Evolutionary conservation across 352 stramenopile species (phyloP).

Genomic region (Thalassiosira hispida): DNA sequence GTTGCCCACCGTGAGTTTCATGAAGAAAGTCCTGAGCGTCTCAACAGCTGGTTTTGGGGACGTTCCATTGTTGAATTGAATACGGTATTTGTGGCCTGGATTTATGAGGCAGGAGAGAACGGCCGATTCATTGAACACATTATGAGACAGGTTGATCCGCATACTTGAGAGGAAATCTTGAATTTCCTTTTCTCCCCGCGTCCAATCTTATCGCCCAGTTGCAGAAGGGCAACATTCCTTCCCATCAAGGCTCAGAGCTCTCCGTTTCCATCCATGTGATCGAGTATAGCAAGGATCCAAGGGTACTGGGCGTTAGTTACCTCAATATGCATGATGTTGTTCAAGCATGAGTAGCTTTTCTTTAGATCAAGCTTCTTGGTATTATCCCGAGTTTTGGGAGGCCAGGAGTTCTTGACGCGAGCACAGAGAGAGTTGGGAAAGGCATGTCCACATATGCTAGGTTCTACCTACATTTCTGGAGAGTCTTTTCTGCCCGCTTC

Average conservation of each 20-base stretch:
- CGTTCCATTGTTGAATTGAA: background rate
- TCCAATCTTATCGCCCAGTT: background rate
- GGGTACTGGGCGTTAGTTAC: background rate
- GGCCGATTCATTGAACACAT: background rate
- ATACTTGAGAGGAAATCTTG: background rate
- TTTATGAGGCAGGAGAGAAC: background rate
- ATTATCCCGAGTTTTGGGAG: background rate
- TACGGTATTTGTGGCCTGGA: background rate
- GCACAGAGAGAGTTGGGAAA: background rate
- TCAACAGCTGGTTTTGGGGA: background rate
- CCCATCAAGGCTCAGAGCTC: background rate
- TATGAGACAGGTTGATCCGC: background rate
- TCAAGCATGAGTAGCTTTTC: background rate
- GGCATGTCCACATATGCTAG: background rate
- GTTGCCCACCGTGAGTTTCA: background rate
- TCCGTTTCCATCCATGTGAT: background rate
- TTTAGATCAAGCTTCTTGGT: background rate
- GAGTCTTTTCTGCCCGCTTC: background rate
- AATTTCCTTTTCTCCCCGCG: background rate
- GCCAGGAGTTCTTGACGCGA: background rate
- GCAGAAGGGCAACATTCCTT: background rate
- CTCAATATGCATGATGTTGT: background rate
- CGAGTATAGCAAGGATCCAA: background rate
- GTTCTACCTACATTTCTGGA: background rate
- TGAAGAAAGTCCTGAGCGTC: background rate